Conservation (phyloP, 1,284 basidiomycete genomes). For the Vanrija sp. region DNA sequence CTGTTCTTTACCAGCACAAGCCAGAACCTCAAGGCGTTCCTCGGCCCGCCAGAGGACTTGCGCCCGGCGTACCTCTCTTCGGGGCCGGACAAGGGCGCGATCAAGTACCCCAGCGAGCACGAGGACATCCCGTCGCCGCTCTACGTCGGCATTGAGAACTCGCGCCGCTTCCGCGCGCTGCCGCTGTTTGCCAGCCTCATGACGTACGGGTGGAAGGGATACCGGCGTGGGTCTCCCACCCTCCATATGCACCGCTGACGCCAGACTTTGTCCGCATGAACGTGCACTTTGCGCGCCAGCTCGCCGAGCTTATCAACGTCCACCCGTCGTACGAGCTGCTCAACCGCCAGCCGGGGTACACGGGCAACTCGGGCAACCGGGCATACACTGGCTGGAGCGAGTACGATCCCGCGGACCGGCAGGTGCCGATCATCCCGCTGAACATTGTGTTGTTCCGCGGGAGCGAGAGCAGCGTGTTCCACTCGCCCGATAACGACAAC, state of each 20-base stretch:
- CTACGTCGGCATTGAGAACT: constrained; percentile 53
- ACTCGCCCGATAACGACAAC: constrained; percentile 10
- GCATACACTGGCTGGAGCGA: too few species aligned
- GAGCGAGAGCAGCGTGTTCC: constrained; percentile 23
- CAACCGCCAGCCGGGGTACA: constrained; percentile 27
- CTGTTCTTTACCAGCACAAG: constrained; percentile 51
- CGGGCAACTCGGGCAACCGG: neutral
- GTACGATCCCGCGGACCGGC: neutral
- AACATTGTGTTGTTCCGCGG: constrained; percentile 54
- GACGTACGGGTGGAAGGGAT: constrained; percentile 51
- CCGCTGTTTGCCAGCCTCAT: constrained; percentile 53
- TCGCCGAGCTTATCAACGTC: constrained; percentile 42
- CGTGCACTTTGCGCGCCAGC: constrained; percentile 46
- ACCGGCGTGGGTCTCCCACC: constrained; percentile 36
- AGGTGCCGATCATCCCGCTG: constrained; percentile 36
- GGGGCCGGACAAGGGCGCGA: constrained; percentile 1
- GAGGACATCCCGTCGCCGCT: constrained; percentile 46
- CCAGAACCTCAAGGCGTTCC: constrained; percentile 41
- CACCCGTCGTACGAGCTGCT: constrained; percentile 45
- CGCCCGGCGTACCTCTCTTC: constrained; percentile 50
- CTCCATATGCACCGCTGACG: neutral
- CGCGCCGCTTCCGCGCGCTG: constrained; percentile 53
- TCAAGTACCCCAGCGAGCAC: constrained; percentile 3
- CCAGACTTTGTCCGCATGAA: constrained; percentile 50
- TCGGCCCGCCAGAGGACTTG: constrained; percentile 48